Conservation (phyloP, 305 asterid genomes). For the Solanum hybrid region DNA sequence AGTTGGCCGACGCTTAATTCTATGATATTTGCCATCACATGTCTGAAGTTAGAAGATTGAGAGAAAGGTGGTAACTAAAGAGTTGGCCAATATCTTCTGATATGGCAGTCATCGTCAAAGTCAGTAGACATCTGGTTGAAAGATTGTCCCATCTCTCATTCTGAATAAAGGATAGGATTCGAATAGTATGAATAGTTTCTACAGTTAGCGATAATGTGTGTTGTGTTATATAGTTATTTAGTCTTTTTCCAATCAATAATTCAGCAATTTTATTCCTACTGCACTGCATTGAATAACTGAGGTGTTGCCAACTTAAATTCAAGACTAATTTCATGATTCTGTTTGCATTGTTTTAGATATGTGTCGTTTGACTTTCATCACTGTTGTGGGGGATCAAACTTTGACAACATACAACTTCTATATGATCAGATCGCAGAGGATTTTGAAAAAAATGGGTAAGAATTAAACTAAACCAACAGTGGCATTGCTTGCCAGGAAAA, state of each 20-base stretch:
- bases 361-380: conserved; percentile 92
- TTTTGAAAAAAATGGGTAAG: conserved; percentile 86
- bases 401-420: conserved; percentile 67
- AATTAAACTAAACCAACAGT: conserved; percentile 13
- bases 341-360: conserved; percentile 45
- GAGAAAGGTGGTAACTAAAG: background rate
- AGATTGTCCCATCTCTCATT: background rate
- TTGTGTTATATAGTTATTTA: background rate
- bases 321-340: background rate
- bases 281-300: background rate
- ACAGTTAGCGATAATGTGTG: background rate
- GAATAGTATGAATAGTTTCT: background rate
- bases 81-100: background rate
- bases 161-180: background rate
- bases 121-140: background rate
- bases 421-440: conserved; percentile 62
- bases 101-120: background rate
- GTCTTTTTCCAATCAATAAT: background rate
- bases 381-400: conserved; percentile 66
- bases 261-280: background rate
- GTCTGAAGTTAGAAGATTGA: background rate
- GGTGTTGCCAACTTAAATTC: background rate
- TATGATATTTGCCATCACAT: background rate
- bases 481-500: background rate
- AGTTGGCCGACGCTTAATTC: background rate